Evolutionary conservation across 1,139 yeast species (phyloP).

Genomic region (Sugiyamaella pinicola): DNA sequence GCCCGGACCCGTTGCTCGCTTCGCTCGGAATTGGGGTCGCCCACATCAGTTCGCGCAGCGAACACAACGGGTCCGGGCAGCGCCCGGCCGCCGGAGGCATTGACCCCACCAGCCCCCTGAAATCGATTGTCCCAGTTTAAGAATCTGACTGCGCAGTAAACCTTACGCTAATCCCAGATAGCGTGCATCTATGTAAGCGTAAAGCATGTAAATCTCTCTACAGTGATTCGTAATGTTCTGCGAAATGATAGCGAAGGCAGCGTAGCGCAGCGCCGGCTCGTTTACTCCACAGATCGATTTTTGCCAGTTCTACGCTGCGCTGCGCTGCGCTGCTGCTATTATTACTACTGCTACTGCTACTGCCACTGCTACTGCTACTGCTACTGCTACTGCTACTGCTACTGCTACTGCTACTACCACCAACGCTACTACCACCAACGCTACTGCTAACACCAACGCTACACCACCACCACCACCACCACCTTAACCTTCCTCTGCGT

Average conservation of each 20-base stretch:
- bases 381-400: no score
- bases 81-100: constrained; percentile 1
- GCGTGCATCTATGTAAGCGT: not conserved
- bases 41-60: not conserved
- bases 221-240: not conserved
- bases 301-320: no score
- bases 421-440: no score
- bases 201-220: not conserved
- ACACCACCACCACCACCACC: no score
- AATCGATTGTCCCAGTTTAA: not conserved
- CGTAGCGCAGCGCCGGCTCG: not conserved
- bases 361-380: no score
- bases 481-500: no score
- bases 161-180: constrained; percentile 6
- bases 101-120: not conserved
- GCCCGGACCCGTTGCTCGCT: not conserved
- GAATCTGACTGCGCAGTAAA: not conserved
- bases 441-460: no score
- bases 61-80: not conserved
- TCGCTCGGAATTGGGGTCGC: no score
- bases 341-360: no score
- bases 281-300: no score
- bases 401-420: no score
- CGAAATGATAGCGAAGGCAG: not conserved
- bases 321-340: not conserved